Percentiles rank a stretch among this genome's conserved stretches.
phyloP scores from a whole-genome alignment of 805 yeast species.

The Myxozyma vanderwaltii region DNA sequence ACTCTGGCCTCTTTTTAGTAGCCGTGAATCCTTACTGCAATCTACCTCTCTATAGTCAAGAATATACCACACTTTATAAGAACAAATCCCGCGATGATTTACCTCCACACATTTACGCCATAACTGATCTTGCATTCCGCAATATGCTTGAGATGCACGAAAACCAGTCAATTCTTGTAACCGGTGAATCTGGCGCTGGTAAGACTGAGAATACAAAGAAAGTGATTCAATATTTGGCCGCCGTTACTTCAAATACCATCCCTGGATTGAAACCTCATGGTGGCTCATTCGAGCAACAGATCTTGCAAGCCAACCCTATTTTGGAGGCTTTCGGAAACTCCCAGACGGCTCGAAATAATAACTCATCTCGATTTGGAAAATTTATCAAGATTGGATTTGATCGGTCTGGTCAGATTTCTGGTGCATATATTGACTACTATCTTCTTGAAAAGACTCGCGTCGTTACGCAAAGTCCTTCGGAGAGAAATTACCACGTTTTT shows the following conservation, averaged over 20 bases:
- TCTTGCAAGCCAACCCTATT: slow-evolving; percentile 91
- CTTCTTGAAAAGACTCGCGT: slow-evolving; percentile 92
- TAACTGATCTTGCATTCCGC: slow-evolving; percentile 82
- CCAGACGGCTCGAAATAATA: slow-evolving; percentile 88
- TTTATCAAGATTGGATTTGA: slow-evolving; percentile 84
- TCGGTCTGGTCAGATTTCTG: slow-evolving; percentile 63
- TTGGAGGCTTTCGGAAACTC: slow-evolving; percentile 97
- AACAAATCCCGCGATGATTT: slow-evolving; percentile 48
- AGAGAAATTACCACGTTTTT: slow-evolving; percentile 91
- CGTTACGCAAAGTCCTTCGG: slow-evolving; percentile 68
- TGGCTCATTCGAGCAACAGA: slow-evolving; percentile 69
- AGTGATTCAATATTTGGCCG: slow-evolving; percentile 86
- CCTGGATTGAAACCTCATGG: background rate
- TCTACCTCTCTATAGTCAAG: slow-evolving; percentile 68
- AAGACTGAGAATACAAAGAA: slow-evolving; percentile 97
- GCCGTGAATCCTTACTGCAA: slow-evolving; percentile 90
- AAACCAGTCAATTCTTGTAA: slow-evolving; percentile 91
- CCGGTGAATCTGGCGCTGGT: slow-evolving; percentile 99
- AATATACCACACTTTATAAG: slow-evolving; percentile 60
- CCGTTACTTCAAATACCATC: slow-evolving; percentile 46
- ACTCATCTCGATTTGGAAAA: slow-evolving; percentile 96
- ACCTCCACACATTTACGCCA: slow-evolving; percentile 89
- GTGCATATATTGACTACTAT: slow-evolving; percentile 95
- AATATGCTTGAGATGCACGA: slow-evolving; percentile 66
- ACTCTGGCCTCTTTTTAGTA: slow-evolving; percentile 91